Base-by-base conservation (phyloP, 2,329 filamentous ascomycete genomes). In the Epichloe elymi region DNA sequence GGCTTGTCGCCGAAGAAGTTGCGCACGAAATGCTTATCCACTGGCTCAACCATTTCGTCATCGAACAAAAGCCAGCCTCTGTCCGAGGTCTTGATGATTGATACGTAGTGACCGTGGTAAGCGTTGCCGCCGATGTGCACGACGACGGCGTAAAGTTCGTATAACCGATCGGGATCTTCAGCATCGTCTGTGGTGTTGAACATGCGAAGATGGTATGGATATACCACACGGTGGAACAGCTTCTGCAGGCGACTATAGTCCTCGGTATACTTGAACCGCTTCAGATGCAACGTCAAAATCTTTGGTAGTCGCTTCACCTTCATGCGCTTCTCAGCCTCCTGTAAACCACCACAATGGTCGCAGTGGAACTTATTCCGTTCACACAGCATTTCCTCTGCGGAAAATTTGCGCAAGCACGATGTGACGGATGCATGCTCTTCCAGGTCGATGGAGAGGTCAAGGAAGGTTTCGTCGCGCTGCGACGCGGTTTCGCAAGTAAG, bases 301-400 rank as follows among this genome's bases (percentile, higher is more conserved):
- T 88, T 89, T 4, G 93, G 93, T 62, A 97, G 71, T 49, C 87
- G 81, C 72, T 98, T 97, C 59, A 98, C 91, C 74, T 97, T 98
- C 93, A 98, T 98, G 56, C 93, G 81, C 73, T 97, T 98, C 67
- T 98, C 93, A 0, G 93, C 93, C 69, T 98, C 93, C 67, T 98
- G 93, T 51, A 98, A 72, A 3, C 93, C 93, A 49, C 93, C 93
- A 59, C 93, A 98, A 60, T 90, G 90, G 65, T 98, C 93, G 69
- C 93, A 98, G 64, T 98, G 91, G 58, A 98, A 98, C 65, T 98
- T 98, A 73, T 98, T 97, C 54, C 90, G 80, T 70, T 98, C 93
- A 63, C 93, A 97, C 52, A 98, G 77, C 88, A 97, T 96, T 67
- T 98, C 93, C 61, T 97, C 93, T 44, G 93, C 89, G 0, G 93